Base-by-base conservation (phyloP, 2,329 filamentous ascomycete species). In the Fusarium musae region DNA sequence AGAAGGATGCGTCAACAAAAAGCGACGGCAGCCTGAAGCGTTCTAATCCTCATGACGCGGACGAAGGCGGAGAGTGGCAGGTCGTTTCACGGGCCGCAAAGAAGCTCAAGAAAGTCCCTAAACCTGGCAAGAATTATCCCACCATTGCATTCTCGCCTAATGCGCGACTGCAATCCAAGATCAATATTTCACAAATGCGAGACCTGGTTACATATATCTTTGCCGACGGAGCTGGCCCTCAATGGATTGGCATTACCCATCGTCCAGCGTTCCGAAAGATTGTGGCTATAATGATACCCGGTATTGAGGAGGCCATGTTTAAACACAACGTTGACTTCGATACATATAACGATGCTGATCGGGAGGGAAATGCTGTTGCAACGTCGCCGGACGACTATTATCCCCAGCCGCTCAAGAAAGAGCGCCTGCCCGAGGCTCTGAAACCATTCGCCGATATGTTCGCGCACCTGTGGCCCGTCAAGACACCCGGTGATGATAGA, bases 291-390 rank as follows among this genome's bases (percentile, higher is more conserved):
- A 96, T 98, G 93, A 91, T 98, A 16, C 96, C 96, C 16, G 96
- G 96, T 0, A 84, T 99, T 30, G 96, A 98, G 79, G 89, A 94
- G 78, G 93, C 91, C 70, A 96, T 98, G 93, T 97, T 98, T 83
- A 90, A 93, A 80, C 87, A 89, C 17, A 79, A 82, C 42, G 85
- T 87, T 42, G 83, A 90, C 72, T 87, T 87, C 54, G 79, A 82
- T 15, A 82, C 79, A 3, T 89, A 86, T 77, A 84, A 86, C 47
- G 79, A 83, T 32, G 72, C 63, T 68, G 75, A 26, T 78, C 79
- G 39, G 78, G 83, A 23, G 78, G 83, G 46, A 58, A 69, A 62
- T 32, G 42, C 66, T 6, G 72, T 81, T 19, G 70, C 78, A n/a
- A 84, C 84, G 4, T 85, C 85, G 5, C 88, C 88, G 3, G 89